phyloP scores from a whole-genome alignment of 139 green algal genomes.

The Closterium sp. region DNA sequence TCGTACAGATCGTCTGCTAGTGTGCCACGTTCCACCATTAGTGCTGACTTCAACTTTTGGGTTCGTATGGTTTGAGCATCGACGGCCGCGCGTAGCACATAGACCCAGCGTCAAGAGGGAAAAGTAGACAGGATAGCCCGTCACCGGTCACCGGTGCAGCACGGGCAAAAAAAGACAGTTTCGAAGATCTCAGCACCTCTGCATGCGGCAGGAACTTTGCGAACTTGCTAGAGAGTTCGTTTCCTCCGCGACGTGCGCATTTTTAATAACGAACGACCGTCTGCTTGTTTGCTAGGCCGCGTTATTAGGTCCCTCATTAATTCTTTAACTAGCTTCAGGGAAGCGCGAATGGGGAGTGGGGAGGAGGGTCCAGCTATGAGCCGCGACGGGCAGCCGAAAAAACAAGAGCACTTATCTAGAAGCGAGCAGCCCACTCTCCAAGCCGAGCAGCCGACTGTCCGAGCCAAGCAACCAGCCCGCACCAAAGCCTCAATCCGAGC shows the following conservation, averaged over 20 bases:
- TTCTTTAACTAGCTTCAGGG: not conserved
- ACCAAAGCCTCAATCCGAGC: not conserved
- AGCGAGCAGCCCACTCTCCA: not conserved
- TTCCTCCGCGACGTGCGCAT: not conserved
- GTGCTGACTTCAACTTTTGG: too few species aligned
- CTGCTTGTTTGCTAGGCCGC: not conserved
- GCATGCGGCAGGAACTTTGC: too few species aligned
- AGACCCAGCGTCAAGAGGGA: too few species aligned
- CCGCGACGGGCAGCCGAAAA: not conserved
- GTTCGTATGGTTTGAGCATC: not conserved
- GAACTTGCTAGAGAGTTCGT: too few species aligned
- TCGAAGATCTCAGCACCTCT: too few species aligned
- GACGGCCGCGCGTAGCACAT: not conserved
- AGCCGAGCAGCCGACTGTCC: too few species aligned
- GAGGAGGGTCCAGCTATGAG: not conserved
- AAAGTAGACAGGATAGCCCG: too few species aligned
- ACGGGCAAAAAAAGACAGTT: too few species aligned
- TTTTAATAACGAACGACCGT: not conserved
- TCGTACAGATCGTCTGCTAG: too few species aligned
- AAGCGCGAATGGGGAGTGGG: not conserved
- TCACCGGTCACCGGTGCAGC: too few species aligned
- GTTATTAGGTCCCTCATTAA: not conserved
- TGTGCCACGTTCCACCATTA: too few species aligned
- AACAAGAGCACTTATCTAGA: not conserved
- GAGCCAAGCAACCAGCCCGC: not conserved